phyloP scores from a whole-genome alignment of 306 rosid genomes.

The Lupinus albus region DNA sequence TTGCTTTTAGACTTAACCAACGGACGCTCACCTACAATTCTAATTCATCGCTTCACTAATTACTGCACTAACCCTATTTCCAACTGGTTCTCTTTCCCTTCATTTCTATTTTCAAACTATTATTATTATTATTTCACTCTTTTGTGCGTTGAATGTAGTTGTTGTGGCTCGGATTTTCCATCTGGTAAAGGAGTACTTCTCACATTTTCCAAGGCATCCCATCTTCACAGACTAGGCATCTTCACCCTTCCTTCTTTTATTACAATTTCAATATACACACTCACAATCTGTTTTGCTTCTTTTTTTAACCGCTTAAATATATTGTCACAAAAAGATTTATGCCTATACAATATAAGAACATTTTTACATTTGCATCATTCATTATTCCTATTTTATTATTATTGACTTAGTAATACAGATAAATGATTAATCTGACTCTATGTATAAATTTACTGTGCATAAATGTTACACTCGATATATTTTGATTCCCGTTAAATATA shows the following conservation, averaged over 20 bases:
- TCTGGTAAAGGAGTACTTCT: slow-evolving; percentile 66
- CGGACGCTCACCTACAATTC: slow-evolving; percentile 60
- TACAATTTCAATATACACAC: too few relatives aligned
- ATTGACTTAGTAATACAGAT: too few relatives aligned
- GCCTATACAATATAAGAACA: too few relatives aligned
- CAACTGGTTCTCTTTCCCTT: slow-evolving; percentile 56
- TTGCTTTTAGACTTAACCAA: slow-evolving; percentile 55
- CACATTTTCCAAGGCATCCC: slow-evolving; percentile 58
- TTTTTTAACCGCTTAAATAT: too few relatives aligned
- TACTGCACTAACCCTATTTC: slow-evolving; percentile 54
- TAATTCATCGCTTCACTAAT: slow-evolving; percentile 66
- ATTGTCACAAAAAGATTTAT: too few relatives aligned
- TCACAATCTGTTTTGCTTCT: too few relatives aligned
- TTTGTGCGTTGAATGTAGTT: slow-evolving; percentile 46
- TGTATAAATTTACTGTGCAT: too few relatives aligned
- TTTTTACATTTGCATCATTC: too few relatives aligned
- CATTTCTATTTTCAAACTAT: not conserved
- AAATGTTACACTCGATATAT: too few relatives aligned
- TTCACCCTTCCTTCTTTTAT: not conserved
- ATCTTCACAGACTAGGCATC: slow-evolving; percentile 67
- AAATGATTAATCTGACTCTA: too few relatives aligned
- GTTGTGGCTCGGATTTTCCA: slow-evolving; percentile 57
- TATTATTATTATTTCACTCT: not conserved
- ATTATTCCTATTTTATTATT: too few relatives aligned
- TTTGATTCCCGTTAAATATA: too few relatives aligned